These are phyloP conservation scores for Xylariaceae sp. DNA, from an alignment of 2,329 filamentous ascomycete genomes.

Conservation along the genomic window DNA sequence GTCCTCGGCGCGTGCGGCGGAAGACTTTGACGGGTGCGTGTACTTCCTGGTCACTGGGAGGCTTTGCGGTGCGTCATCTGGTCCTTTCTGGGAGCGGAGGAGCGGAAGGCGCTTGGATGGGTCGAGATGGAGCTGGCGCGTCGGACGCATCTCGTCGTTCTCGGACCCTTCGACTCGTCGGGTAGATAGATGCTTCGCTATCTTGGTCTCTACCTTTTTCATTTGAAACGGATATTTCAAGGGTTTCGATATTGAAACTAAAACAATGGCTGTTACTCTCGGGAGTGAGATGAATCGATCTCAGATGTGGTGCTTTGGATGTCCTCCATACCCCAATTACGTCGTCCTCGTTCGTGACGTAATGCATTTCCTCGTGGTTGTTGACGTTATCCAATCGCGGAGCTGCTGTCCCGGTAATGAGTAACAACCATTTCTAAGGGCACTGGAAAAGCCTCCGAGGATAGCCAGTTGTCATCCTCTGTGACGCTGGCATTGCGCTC, in stretches of 20 bases:
- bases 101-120: constrained; percentile 28
- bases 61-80: constrained; percentile 13
- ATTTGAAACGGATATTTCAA: not conserved
- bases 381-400: not conserved
- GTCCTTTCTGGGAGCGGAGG: constrained; percentile 26
- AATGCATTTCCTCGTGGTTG: not conserved
- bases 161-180: not conserved
- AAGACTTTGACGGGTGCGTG: constrained; percentile 21
- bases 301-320: not conserved
- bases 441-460: not conserved
- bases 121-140: constrained; percentile 25
- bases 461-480: not conserved
- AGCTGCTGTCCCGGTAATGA: not conserved
- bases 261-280: too few species aligned
- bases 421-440: not conserved
- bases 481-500: too few species aligned
- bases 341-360: not conserved
- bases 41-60: constrained; percentile 25
- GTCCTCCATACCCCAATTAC: not conserved
- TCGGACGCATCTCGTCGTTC: constrained; percentile 16
- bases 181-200: not conserved
- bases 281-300: not conserved
- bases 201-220: not conserved
- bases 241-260: too few species aligned
- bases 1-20: constrained; percentile 27